A percentile compares a stretch with the other conserved stretches of the same genome.
These are phyloP conservation scores for Syncephalis plumigaleata DNA, from an alignment of 371 early-diverging fungal genomes.

Conservation along the genomic window DNA sequence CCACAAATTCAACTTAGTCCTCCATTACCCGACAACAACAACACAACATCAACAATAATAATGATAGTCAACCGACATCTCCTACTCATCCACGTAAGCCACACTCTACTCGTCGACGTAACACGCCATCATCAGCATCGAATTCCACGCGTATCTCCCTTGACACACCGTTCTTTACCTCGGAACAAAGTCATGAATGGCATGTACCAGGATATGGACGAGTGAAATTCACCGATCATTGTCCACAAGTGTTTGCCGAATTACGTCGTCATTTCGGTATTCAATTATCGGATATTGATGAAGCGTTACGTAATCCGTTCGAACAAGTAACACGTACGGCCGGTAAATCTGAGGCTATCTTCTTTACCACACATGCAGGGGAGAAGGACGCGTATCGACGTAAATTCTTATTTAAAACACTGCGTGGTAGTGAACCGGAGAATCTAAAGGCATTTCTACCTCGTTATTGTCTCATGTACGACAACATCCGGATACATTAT, in stretches of 20 bases:
- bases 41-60: background rate
- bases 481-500: slow-evolving; percentile 21
- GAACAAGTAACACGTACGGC: slow-evolving; percentile 16
- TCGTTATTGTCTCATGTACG: slow-evolving; percentile 22
- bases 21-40: background rate
- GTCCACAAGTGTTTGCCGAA: slow-evolving; percentile 25
- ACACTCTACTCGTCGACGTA: slow-evolving; percentile 5
- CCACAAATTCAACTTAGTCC: background rate
- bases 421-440: slow-evolving; percentile 28
- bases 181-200: slow-evolving; percentile 27
- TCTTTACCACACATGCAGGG: slow-evolving; percentile 21
- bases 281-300: slow-evolving; percentile 18
- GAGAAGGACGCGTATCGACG: slow-evolving; percentile 3
- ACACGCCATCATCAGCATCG: background rate
- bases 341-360: slow-evolving; percentile 32
- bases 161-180: slow-evolving; percentile 16
- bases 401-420: slow-evolving; percentile 30
- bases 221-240: slow-evolving; percentile 26
- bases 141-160: slow-evolving; percentile 2
- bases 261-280: slow-evolving; percentile 23
- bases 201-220: slow-evolving; percentile 26
- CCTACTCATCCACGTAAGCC: slow-evolving; percentile 5
- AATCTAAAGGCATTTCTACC: slow-evolving; percentile 23
- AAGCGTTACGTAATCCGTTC: slow-evolving; percentile 16
- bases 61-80: no score